Evolutionary conservation across 2,329 filamentous ascomycete genomes (phyloP).

Genomic region (Xylaria sp.): DNA sequence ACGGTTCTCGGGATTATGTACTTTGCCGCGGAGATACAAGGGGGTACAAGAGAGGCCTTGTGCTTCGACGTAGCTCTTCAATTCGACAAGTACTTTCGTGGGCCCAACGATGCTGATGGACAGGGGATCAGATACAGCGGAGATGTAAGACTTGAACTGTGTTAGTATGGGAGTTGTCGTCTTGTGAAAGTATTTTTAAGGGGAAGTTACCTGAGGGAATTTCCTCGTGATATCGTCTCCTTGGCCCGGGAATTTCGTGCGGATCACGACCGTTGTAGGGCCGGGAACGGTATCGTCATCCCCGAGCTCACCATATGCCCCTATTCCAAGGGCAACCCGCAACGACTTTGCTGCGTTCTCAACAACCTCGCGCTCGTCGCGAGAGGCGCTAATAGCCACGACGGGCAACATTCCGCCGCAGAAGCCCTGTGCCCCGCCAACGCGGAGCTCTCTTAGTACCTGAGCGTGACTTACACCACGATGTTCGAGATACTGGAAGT

Average conservation of each 20-base stretch:
- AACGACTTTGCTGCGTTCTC: constrained; percentile 1
- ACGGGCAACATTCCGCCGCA: constrained; percentile 4
- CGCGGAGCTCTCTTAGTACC: constrained; percentile 1
- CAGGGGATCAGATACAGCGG: constrained; percentile 5
- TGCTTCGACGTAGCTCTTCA: constrained; percentile 1
- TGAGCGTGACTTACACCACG: constrained; percentile 1
- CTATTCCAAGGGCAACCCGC: constrained; percentile 4
- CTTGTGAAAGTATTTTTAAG: neutral
- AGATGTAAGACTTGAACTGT: constrained; percentile 1
- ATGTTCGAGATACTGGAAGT: constrained; percentile 6
- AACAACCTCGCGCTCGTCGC: constrained; percentile 4
- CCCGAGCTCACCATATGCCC: constrained; percentile 4
- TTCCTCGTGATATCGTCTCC: constrained; percentile 2
- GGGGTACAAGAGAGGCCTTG: constrained; percentile 3
- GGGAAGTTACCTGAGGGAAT: constrained; percentile 4
- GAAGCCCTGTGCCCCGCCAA: constrained; percentile 8
- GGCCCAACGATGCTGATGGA: constrained; percentile 9
- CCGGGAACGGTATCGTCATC: constrained; percentile 2
- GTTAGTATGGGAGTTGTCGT: neutral
- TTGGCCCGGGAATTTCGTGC: constrained; percentile 5
- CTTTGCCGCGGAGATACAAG: constrained; percentile 6
- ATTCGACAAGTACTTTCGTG: neutral
- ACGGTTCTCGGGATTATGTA: constrained; percentile 9
- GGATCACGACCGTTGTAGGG: constrained; percentile 2
- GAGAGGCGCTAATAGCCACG: constrained; percentile 4